phyloP scores from a whole-genome alignment of 371 early-diverging fungal species.

The Circinella minor region DNA sequence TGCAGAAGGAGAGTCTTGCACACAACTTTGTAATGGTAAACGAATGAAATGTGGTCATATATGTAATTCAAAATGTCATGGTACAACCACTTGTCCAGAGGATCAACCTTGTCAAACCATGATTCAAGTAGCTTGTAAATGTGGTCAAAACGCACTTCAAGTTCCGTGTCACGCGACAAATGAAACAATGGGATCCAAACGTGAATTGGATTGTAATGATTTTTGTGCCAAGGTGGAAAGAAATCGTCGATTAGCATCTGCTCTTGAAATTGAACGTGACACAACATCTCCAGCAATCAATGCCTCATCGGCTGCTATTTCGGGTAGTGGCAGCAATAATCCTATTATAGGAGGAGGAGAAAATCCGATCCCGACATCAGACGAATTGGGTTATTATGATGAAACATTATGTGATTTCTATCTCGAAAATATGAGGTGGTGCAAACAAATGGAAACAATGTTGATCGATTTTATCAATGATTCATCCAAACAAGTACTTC shows the following conservation, averaged over 20 bases:
- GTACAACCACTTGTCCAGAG: constrained; percentile 66
- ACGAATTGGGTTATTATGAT: constrained; percentile 62
- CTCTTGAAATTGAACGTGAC: constrained; percentile 65
- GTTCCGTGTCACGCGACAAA: constrained; percentile 65
- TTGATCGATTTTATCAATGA: constrained; percentile 68
- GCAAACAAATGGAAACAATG: constrained; percentile 63
- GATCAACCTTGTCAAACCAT: constrained; percentile 55
- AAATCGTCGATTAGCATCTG: constrained; percentile 73
- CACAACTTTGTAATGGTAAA: constrained; percentile 63
- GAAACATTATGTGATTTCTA: constrained; percentile 68
- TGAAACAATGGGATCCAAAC: constrained; percentile 45
- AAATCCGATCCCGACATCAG: constrained; percentile 14
- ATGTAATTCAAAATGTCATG: constrained; percentile 71
- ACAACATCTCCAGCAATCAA: neutral
- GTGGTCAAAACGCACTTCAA: constrained; percentile 67
- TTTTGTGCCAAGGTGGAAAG: constrained; percentile 75
- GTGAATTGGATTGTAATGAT: constrained; percentile 67
- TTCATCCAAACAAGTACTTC: constrained; percentile 45
- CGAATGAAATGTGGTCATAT: constrained; percentile 74
- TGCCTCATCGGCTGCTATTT: neutral
- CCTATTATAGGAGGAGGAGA: constrained; percentile 6
- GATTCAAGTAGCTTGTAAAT: constrained; percentile 68
- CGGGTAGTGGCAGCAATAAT: neutral
- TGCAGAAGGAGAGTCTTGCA: constrained; percentile 52
- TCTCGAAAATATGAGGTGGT: constrained; percentile 59